A percentile compares a stretch with the other conserved stretches of the same genome.
Conservation (phyloP, 2,329 filamentous ascomycete species). For the Chaetomiaceae sp. region DNA sequence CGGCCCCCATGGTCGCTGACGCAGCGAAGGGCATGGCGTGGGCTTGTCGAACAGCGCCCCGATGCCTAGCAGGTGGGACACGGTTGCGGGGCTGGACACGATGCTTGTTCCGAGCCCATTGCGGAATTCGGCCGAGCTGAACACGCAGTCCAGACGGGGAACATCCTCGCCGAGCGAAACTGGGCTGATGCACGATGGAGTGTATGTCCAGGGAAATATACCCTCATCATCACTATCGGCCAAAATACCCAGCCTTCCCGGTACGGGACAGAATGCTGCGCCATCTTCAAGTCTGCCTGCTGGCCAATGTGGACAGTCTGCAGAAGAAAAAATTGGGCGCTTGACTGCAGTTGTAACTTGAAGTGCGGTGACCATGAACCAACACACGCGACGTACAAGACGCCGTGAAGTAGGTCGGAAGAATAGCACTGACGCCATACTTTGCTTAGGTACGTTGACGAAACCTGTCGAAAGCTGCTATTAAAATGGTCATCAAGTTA, state of each 20-base stretch:
- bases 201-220: conserved; percentile 13
- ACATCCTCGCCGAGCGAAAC: background rate
- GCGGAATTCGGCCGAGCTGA: conserved; percentile 18
- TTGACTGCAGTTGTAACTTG: too few relatives aligned
- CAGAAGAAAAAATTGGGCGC: too few relatives aligned
- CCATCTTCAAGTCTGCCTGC: background rate
- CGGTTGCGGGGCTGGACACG: conserved; percentile 28
- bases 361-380: too few relatives aligned
- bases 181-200: conserved; percentile 9
- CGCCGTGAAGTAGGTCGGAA: too few relatives aligned
- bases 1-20: background rate
- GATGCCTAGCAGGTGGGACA: conserved; percentile 25
- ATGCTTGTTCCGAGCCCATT: conserved; percentile 29
- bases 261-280: background rate
- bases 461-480: too few relatives aligned
- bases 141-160: conserved; percentile 18
- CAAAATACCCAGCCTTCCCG: conserved; percentile 1
- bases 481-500: too few relatives aligned
- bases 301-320: conserved; percentile 5
- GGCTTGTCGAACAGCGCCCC: conserved; percentile 26
- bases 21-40: conserved; percentile 9
- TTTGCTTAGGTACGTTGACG: too few relatives aligned
- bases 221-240: background rate
- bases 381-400: too few relatives aligned
- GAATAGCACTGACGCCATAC: too few relatives aligned